Conservation (phyloP, 192 early-diverging fungal species). For the Umbelopsis sp. region DNA sequence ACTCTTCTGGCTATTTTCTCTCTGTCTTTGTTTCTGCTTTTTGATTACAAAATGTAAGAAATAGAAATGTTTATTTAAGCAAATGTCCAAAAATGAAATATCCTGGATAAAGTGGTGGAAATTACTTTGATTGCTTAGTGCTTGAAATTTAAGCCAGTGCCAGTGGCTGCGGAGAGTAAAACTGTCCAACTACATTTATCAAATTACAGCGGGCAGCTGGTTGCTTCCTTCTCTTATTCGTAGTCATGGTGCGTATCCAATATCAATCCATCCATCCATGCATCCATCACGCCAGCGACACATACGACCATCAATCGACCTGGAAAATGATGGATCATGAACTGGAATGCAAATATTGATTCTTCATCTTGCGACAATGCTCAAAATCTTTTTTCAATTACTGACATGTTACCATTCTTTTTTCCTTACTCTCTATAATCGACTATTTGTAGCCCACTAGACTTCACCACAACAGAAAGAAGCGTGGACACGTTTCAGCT, state of each 20-base stretch:
- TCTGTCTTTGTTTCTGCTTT: too few species aligned
- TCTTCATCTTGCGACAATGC: neutral
- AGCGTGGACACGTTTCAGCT: constrained; percentile 99
- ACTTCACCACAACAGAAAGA: constrained; percentile 90
- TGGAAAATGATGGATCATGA: neutral
- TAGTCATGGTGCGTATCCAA: constrained; percentile 15
- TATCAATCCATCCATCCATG: constrained; percentile 15
- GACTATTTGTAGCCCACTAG: constrained; percentile 67
- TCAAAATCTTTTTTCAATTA: neutral
- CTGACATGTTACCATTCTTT: neutral
- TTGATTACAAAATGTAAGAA: too few species aligned
- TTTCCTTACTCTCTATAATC: neutral
- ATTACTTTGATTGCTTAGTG: too few species aligned
- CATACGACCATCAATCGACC: neutral
- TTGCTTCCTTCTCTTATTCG: constrained; percentile 19
- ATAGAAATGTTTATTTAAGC: too few species aligned
- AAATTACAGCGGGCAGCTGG: neutral
- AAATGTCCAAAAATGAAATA: too few species aligned
- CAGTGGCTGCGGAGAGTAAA: neutral
- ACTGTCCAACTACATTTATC: neutral
- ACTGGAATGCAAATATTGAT: neutral
- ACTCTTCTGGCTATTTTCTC: too few species aligned
- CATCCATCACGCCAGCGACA: neutral
- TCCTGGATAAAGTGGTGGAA: too few species aligned
- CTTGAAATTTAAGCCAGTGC: too few species aligned